phyloP scores from a whole-genome alignment of 179 eudicot species.

The Silene coronaria region DNA sequence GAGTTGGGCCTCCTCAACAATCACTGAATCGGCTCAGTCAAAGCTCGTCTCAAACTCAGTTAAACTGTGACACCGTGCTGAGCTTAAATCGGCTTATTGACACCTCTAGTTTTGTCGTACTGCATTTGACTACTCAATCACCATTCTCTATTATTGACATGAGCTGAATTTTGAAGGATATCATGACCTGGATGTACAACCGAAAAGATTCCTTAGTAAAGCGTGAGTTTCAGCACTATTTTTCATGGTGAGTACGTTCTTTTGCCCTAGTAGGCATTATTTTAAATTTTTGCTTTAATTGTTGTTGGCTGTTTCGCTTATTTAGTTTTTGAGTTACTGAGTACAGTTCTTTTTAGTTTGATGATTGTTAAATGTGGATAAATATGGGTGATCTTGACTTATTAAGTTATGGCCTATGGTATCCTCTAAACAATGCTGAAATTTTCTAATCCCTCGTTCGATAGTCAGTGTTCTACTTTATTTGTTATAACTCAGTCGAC shows the following conservation, averaged over 20 bases:
- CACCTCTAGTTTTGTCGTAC: not conserved
- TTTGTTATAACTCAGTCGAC: not conserved
- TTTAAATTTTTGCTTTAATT: not conserved
- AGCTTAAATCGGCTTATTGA: not conserved
- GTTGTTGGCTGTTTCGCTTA: not conserved
- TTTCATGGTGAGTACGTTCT: slow-evolving; percentile 57
- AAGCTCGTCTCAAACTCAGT: not conserved
- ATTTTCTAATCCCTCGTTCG: not conserved
- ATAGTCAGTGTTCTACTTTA: not conserved
- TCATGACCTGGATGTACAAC: slow-evolving; percentile 65
- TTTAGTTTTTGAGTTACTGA: not conserved
- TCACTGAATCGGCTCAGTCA: not conserved
- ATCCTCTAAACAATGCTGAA: not conserved
- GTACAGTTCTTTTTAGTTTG: not conserved
- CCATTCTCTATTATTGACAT: slow-evolving; percentile 10
- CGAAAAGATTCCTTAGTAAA: slow-evolving; percentile 56
- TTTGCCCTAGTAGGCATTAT: not conserved
- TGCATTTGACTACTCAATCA: not conserved
- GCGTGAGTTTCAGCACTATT: slow-evolving; percentile 72
- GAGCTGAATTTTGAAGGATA: slow-evolving; percentile 38
- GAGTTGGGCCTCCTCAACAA: not conserved
- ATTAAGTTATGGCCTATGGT: slow-evolving; percentile 1
- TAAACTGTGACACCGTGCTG: not conserved
- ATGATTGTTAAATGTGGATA: not conserved
- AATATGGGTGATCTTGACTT: not conserved